Evolutionary conservation across 1,139 yeast species (phyloP), one percentile per base, ranked within the genome.

Genomic region (Taphrina confusa): DNA sequence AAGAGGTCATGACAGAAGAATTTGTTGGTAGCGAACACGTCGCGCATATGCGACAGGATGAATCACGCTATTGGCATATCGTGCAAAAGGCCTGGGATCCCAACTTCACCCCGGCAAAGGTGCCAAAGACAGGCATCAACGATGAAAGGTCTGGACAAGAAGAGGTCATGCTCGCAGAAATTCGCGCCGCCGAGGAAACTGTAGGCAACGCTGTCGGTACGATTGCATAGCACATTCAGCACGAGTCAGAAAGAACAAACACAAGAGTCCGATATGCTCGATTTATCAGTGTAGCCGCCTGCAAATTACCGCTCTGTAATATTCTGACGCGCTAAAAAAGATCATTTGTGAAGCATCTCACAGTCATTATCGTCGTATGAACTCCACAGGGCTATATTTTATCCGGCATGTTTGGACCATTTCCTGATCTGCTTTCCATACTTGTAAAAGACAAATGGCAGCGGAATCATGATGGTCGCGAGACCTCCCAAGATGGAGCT

Each of bases 401-500:
- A 47, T 22, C 52, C 56, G 28, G 58, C 58, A 23, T 52, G 46
- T 33, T 44, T 40, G 23, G 58, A 57, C 51, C 46, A 37, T 27
- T 40, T 39, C 2, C 61, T 12, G 18, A 58, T 33, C 30, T 25
- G 30, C 47, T 23, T 18, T 11, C 61, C 95, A 67, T 75, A 80
- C 36, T 73, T 73, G 65, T 75, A 79, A 69, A 88, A 83, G 36
- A 80, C 69, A 65, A 82, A 80, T 0, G 94, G 92, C 59, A 84
- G 82, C 1, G 86, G 85, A 57, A 84, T 76, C 81, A 86, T 76
- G 0, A 73, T 78, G 8, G 81, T 63, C 0, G 84, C 76, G 36
- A 84, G 69, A 67, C 82, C 80, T 0, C 81, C 88, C 56, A 85
- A 71, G 18, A 56, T 46, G 27, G 60, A 45, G 22, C 34, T 28